phyloP scores from a whole-genome alignment of 1,284 basidiomycete genomes.

The Malassezia caprae region DNA sequence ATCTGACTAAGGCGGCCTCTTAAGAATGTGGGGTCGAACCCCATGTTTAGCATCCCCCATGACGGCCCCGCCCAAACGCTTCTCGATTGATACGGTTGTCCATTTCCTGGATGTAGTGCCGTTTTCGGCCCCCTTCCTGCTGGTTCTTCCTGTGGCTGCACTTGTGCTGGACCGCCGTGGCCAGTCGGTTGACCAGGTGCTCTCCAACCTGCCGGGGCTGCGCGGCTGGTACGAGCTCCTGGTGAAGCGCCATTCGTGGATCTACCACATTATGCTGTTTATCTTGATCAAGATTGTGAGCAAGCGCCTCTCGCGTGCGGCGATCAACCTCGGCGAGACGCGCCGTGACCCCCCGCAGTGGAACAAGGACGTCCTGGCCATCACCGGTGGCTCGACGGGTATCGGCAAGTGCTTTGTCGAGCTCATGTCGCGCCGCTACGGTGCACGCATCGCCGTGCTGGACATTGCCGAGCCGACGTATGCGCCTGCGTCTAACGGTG shows the following conservation, averaged over 20 bases:
- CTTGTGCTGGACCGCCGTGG: conserved; percentile 26
- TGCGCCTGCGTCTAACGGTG: conserved; percentile 27
- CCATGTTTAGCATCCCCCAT: not conserved
- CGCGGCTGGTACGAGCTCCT: conserved; percentile 19
- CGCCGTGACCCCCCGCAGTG: conserved; percentile 32
- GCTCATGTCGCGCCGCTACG: conserved; percentile 28
- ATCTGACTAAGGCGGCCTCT: not conserved
- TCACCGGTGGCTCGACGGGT: conserved; percentile 44
- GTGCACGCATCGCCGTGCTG: conserved; percentile 39
- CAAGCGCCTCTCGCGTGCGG: conserved; percentile 27
- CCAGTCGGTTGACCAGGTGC: not conserved
- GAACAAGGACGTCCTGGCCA: conserved; percentile 38
- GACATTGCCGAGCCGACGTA: conserved; percentile 41
- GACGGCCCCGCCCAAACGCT: conserved; percentile 1
- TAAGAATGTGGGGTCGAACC: not conserved
- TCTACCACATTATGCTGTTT: conserved; percentile 26
- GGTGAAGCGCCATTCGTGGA: conserved; percentile 30
- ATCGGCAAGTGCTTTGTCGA: conserved; percentile 44
- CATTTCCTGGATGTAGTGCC: conserved; percentile 26
- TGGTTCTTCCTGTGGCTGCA: conserved; percentile 29
- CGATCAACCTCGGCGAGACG: conserved; percentile 32
- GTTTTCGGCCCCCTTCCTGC: conserved; percentile 32
- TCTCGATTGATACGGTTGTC: conserved; percentile 24
- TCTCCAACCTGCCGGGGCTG: conserved; percentile 1
- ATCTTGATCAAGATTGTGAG: conserved; percentile 30